Evolutionary conservation across 805 yeast genomes (phyloP).

Genomic region (Barnettozyma salicaria): DNA sequence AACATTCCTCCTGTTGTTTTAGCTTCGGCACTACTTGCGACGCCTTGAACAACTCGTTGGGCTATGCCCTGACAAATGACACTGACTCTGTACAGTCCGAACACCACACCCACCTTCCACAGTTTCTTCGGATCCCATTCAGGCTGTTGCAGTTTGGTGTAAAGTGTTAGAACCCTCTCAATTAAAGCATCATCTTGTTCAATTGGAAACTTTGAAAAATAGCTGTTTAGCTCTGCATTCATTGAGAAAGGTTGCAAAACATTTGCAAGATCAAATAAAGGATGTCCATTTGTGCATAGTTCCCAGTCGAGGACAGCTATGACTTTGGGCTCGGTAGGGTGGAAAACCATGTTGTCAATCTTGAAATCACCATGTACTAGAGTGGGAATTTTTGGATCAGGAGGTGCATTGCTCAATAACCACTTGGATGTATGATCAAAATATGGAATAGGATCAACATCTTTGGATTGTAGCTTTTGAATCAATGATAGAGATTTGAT

Average conservation of each 20-base stretch:
- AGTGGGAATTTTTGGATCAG: constrained; percentile 38
- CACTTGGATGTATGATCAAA: constrained; percentile 38
- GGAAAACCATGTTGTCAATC: constrained; percentile 56
- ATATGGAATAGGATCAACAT: constrained; percentile 43
- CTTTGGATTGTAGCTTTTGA: constrained; percentile 31
- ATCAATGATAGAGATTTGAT: constrained; percentile 41
- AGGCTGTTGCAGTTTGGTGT: constrained; percentile 12
- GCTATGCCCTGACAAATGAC: constrained; percentile 61
- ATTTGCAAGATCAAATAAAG: constrained; percentile 55
- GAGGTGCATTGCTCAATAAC: constrained; percentile 39
- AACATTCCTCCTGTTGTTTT: constrained; percentile 31
- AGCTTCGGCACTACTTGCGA: constrained; percentile 50
- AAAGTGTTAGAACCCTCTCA: constrained; percentile 16
- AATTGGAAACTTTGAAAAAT: constrained; percentile 23
- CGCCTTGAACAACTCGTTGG: constrained; percentile 45
- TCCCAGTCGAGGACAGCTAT: constrained; percentile 63
- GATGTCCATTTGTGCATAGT: constrained; percentile 58
- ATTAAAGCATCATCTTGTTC: constrained; percentile 12
- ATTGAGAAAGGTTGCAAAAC: constrained; percentile 48
- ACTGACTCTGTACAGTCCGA: constrained; percentile 47
- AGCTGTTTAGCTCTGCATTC: constrained; percentile 34
- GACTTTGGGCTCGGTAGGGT: constrained; percentile 44
- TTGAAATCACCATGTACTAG: constrained; percentile 63
- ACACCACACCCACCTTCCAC: constrained; percentile 51
- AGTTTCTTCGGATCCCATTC: constrained; percentile 25